phyloP scores from a whole-genome alignment of 2,329 filamentous ascomycete species.

The Fusarium brevicatenulatum region DNA sequence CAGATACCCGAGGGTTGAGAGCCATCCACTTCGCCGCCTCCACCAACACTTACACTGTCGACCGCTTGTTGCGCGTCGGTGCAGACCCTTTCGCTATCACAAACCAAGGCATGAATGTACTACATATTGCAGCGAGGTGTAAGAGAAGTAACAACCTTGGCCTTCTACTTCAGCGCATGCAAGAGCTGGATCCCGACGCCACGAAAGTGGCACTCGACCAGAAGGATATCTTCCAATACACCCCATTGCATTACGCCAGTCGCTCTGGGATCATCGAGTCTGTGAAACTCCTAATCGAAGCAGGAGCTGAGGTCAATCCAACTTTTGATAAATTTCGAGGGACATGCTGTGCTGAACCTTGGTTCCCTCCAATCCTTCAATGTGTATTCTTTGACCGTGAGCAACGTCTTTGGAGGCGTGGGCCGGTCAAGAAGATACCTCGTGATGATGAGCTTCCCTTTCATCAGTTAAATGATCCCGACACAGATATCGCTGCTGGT shows the following conservation, averaged over 20 bases:
- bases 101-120: conserved; percentile 18
- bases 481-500: background rate
- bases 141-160: conserved; percentile 22
- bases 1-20: conserved; percentile 15
- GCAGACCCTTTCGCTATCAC: conserved; percentile 30
- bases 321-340: background rate
- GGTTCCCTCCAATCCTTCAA: conserved; percentile 35
- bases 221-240: conserved; percentile 20
- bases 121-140: conserved; percentile 35
- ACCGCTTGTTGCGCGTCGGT: conserved; percentile 12
- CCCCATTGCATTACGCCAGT: conserved; percentile 35
- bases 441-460: background rate
- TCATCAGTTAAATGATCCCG: background rate
- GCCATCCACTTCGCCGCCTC: conserved; percentile 38
- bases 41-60: background rate
- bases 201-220: conserved; percentile 11
- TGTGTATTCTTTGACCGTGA: conserved; percentile 28
- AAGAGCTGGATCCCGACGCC: background rate
- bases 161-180: conserved; percentile 25
- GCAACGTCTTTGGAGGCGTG: conserved; percentile 18
- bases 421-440: background rate
- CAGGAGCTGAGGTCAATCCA: conserved; percentile 23
- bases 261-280: conserved; percentile 22
- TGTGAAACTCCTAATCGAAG: conserved; percentile 24
- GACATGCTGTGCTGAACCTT: background rate